Conservation (phyloP, 345 rosid genomes). For the Brassica nigra region DNA sequence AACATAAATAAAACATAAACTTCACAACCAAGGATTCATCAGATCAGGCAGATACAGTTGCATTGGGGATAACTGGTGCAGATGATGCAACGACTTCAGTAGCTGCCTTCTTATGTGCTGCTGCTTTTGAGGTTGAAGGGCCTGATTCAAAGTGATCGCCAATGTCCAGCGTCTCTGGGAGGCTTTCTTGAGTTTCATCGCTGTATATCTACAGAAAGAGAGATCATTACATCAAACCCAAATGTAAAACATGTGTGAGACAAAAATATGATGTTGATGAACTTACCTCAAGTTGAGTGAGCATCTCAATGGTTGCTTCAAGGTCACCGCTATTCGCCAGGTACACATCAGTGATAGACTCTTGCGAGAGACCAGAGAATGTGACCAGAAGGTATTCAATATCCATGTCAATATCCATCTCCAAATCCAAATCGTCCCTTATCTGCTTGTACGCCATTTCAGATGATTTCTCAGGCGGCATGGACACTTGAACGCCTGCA, state of each 20-base stretch:
- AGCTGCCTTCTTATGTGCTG: slow-evolving; percentile 52
- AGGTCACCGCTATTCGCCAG: slow-evolving; percentile 68
- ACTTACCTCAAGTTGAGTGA: slow-evolving; percentile 76
- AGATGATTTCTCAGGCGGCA: slow-evolving; percentile 36
- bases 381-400: slow-evolving; percentile 65
- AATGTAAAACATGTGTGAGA: not conserved
- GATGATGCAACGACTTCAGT: slow-evolving; percentile 47
- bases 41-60: slow-evolving; percentile 36
- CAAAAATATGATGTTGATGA: not conserved
- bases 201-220: slow-evolving; percentile 51
- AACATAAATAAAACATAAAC: not conserved
- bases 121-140: slow-evolving; percentile 44
- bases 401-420: slow-evolving; percentile 69
- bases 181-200: slow-evolving; percentile 47
- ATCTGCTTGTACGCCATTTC: slow-evolving; percentile 47
- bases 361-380: slow-evolving; percentile 77
- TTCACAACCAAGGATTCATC: slow-evolving; percentile 16
- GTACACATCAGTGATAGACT: slow-evolving; percentile 76
- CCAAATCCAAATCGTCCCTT: slow-evolving; percentile 54
- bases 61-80: slow-evolving; percentile 44
- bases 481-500: slow-evolving; percentile 32
- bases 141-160: slow-evolving; percentile 62
- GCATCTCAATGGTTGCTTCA: slow-evolving; percentile 82
- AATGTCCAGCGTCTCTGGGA: slow-evolving; percentile 80
- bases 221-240: not conserved